phyloP scores from a whole-genome alignment of 106 monocot species.

The Iris macrosiphon region DNA sequence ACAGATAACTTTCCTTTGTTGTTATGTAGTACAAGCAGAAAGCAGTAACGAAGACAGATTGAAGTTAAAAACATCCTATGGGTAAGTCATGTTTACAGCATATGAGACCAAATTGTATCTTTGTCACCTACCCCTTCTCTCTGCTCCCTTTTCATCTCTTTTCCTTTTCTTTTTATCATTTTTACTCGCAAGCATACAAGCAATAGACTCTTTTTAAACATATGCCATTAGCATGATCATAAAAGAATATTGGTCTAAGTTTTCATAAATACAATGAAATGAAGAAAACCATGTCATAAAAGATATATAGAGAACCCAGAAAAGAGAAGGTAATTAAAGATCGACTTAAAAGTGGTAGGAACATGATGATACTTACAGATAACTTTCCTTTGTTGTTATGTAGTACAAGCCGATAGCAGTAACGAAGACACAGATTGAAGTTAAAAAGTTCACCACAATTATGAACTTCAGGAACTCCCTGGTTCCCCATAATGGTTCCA shows the following conservation, averaged over 20 bases:
- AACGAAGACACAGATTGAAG: conserved; percentile 66
- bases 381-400: conserved; percentile 61
- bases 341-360: neutral
- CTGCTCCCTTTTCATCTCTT: too few relatives aligned
- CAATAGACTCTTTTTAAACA: too few relatives aligned
- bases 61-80: conserved; percentile 83
- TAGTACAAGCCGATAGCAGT: conserved; percentile 83
- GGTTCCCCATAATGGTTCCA: conserved; percentile 89
- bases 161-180: too few relatives aligned
- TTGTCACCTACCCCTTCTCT: too few relatives aligned
- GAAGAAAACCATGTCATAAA: neutral
- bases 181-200: too few relatives aligned
- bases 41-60: conserved; percentile 68
- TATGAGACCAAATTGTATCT: too few relatives aligned
- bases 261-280: too few relatives aligned
- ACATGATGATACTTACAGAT: conserved; percentile 62
- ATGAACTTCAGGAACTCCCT: conserved; percentile 92
- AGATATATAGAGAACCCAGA: neutral
- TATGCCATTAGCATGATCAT: too few relatives aligned
- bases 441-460: conserved; percentile 78
- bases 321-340: neutral
- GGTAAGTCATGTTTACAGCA: too few relatives aligned
- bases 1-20: conserved; percentile 83
- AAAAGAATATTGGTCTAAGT: too few relatives aligned
- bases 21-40: conserved; percentile 73